phyloP scores from a whole-genome alignment of 2,329 filamentous ascomycete species.

The Aspergillus clavatus region DNA sequence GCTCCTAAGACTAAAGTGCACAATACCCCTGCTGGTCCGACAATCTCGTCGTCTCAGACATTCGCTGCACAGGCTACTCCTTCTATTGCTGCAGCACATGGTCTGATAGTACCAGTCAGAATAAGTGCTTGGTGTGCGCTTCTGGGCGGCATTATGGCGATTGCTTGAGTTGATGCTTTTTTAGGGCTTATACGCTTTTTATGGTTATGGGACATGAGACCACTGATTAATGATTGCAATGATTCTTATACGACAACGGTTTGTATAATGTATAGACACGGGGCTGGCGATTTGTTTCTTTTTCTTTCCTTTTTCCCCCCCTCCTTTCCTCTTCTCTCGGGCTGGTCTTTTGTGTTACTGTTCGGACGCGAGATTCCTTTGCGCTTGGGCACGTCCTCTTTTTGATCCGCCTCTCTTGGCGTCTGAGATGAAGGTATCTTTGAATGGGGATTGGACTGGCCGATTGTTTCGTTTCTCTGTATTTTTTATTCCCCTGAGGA shows the following conservation, averaged over 20 bases:
- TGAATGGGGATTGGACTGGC: background rate
- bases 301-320: background rate
- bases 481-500: background rate
- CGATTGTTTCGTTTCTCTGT: background rate
- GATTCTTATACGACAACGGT: background rate
- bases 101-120: conserved; percentile 9
- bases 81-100: conserved; percentile 15
- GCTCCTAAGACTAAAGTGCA: conserved; percentile 8
- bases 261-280: background rate
- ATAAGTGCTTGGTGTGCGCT: conserved; percentile 21
- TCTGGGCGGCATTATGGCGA: conserved; percentile 15
- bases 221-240: conserved; percentile 1
- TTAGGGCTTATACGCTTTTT: conserved; percentile 8
- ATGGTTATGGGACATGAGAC: background rate
- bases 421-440: background rate
- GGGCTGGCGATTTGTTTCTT: background rate
- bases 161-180: conserved; percentile 15
- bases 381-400: no score
- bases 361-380: no score
- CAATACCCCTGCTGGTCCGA: background rate
- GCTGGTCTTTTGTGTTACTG: background rate
- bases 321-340: background rate
- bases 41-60: conserved; percentile 4
- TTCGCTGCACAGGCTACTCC: conserved; percentile 14
- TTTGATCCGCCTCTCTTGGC: no score